Evolutionary conservation across 352 stramenopile genomes (phyloP).

Genomic region (Globisporangium recalcitrans): DNA sequence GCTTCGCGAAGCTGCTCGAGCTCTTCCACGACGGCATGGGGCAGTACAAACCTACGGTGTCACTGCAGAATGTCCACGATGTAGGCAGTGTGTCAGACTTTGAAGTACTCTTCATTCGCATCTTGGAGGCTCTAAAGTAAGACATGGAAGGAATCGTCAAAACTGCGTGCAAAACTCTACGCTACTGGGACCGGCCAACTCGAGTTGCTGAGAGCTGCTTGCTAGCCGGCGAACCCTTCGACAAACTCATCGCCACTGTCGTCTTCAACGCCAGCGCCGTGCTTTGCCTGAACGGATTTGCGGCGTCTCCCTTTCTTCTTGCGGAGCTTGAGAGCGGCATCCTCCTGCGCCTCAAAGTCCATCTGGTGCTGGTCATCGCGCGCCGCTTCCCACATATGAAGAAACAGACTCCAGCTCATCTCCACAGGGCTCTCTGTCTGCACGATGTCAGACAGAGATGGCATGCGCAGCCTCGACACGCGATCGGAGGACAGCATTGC

Average conservation of each 20-base stretch:
- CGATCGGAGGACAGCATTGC: conserved; percentile 20
- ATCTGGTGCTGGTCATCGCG: conserved; percentile 66
- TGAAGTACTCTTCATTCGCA: conserved; percentile 63
- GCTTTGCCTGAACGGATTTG: conserved; percentile 22
- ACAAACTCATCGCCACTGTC: conserved; percentile 18
- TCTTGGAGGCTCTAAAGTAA: conserved; percentile 38
- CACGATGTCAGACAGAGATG: conserved; percentile 22
- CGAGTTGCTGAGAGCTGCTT: neutral
- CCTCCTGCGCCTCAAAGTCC: conserved; percentile 50
- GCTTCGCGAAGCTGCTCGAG: conserved; percentile 51
- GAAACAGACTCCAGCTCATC: conserved; percentile 55
- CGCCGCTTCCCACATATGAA: conserved; percentile 42
- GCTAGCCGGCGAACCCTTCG: conserved; percentile 13
- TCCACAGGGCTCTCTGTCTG: conserved; percentile 26
- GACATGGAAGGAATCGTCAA: conserved; percentile 15
- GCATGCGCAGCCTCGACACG: conserved; percentile 19
- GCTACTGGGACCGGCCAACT: neutral
- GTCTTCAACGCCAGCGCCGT: conserved; percentile 19
- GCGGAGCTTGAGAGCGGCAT: conserved; percentile 10
- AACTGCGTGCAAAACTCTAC: conserved; percentile 8
- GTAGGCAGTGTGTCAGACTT: conserved; percentile 38
- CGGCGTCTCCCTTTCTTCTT: conserved; percentile 28
- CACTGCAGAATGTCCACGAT: conserved; percentile 32
- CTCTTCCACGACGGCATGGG: conserved; percentile 47
- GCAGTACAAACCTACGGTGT: conserved; percentile 38